Evolutionary conservation across 108 stramenopile genomes (phyloP), one percentile per base, ranked within the genome.

Genomic region (Nitzschia palea): DNA sequence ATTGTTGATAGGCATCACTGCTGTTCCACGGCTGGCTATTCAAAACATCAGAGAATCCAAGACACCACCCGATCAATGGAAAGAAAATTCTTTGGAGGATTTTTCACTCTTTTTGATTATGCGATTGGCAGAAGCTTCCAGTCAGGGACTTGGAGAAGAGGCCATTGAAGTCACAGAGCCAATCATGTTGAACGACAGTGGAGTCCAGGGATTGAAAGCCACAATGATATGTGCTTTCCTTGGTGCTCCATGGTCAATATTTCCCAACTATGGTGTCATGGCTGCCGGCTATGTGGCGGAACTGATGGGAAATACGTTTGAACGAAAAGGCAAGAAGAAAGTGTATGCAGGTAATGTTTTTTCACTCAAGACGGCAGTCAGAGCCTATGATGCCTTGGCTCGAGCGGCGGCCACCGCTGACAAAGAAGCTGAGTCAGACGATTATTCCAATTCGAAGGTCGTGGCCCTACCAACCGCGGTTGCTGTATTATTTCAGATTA

Each of bases 141-240:
- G 27, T 3, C 30, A 56, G 0, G 27, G 20, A 15, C 22, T 42
- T 5, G 36, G 40, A 9, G 40, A 60, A 26, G 44, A 42, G 17
- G 59, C 65, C 1, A 30, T 74, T 12, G 73, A 74, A 17, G 73
- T 74, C 8, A 51, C 58, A 4, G 37, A 59, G 20, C 65, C 65
- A 2, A 74, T 74, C 0, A 74, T 74, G 73, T 31, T 64, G 17
- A 65, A 59, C 27, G 58, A 62, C 30, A 36, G 22, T 28, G 73
- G 73, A 9, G 61, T 76, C 30, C 74, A 76, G 33, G 67, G 67
- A 1, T 34, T 76, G 25, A 76, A 76, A 35, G 74, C 74, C 0
- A 76, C 74, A 0, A 76, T 76, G 74, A 68, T 76, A 10, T 76
- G 74, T 48, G 67, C 74, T 18, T 68, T 76, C 35, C 40, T 76